Evolutionary conservation across 257 asterid species (phyloP).

Genomic region (Penstemon barbatus): DNA sequence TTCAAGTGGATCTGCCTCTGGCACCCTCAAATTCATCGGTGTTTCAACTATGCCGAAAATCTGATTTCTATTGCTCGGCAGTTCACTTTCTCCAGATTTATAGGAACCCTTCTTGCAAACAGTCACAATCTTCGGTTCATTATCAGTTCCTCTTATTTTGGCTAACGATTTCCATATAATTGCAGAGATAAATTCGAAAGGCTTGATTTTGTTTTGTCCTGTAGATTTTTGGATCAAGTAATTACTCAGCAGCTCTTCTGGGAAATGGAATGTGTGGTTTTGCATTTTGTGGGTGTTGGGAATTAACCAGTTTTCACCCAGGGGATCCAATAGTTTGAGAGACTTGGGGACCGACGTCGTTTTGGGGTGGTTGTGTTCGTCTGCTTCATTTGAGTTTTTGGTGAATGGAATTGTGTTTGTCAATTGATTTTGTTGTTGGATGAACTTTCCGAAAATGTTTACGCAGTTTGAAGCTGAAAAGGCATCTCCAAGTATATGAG

Average conservation of each 20-base stretch:
- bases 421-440: conserved; percentile 26
- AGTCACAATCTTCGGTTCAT: conserved; percentile 40
- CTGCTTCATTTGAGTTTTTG: background rate
- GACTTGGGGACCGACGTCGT: conserved; percentile 29
- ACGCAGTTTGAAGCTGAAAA: conserved; percentile 61
- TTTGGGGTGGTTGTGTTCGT: no score
- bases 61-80: conserved; percentile 31
- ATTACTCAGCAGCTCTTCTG: conserved; percentile 30
- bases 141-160: conserved; percentile 35
- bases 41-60: conserved; percentile 49
- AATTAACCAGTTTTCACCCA: conserved; percentile 55
- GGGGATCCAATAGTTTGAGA: conserved; percentile 46
- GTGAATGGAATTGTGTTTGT: no score
- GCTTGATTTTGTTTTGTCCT: conserved; percentile 8
- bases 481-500: conserved; percentile 76
- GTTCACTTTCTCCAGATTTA: background rate
- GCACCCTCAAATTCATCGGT: background rate
- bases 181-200: conserved; percentile 61
- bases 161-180: conserved; percentile 66
- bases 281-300: conserved; percentile 46
- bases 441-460: conserved; percentile 49
- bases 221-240: conserved; percentile 12
- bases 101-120: conserved; percentile 28
- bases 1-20: conserved; percentile 32
- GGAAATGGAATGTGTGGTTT: conserved; percentile 43